These are phyloP conservation scores for Pyrenochaeta sp. DNA, from an alignment of 2,329 filamentous ascomycete species.

Conservation along the genomic window DNA sequence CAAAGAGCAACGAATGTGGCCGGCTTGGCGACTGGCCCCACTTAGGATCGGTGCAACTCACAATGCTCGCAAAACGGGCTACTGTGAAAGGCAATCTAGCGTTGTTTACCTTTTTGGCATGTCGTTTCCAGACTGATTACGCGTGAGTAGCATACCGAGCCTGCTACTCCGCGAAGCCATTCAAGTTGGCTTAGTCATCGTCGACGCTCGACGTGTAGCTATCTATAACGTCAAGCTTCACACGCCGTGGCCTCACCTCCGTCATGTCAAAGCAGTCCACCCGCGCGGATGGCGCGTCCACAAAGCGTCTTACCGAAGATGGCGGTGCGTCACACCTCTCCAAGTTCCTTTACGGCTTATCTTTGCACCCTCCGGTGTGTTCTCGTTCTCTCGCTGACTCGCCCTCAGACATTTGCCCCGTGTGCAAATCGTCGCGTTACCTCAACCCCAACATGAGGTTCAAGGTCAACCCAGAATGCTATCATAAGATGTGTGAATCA, in stretches of 20 bases:
- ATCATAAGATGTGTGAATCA: slow-evolving; percentile 97
- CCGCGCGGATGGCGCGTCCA: slow-evolving; percentile 38
- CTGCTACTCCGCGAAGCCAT: neutral
- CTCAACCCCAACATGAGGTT: slow-evolving; percentile 94
- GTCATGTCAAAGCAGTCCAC: slow-evolving; percentile 47
- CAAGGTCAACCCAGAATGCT: slow-evolving; percentile 97
- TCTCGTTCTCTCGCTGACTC: slow-evolving; percentile 33
- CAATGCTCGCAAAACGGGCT: neutral
- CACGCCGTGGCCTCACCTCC: slow-evolving; percentile 17
- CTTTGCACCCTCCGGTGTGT: slow-evolving; percentile 30
- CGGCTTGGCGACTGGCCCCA: slow-evolving; percentile 30
- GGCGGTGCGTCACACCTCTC: slow-evolving; percentile 49
- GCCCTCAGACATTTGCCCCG: slow-evolving; percentile 81
- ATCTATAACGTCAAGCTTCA: neutral
- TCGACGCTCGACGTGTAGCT: neutral
- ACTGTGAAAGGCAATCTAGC: too few species aligned
- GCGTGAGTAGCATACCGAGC: too few species aligned
- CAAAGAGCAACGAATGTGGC: slow-evolving; percentile 8
- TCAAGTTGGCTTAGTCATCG: slow-evolving; percentile 22
- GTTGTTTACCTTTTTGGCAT: too few species aligned
- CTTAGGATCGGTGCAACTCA: slow-evolving; percentile 16
- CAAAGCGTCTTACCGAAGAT: slow-evolving; percentile 43
- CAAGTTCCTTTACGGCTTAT: slow-evolving; percentile 39
- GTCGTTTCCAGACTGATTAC: too few species aligned
- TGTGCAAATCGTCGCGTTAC: slow-evolving; percentile 97